Percentiles rank a stretch among this genome's conserved stretches.
These are phyloP conservation scores for Pelagophyceae sp. DNA, from an alignment of 352 stramenopile genomes.

Conservation along the genomic window DNA sequence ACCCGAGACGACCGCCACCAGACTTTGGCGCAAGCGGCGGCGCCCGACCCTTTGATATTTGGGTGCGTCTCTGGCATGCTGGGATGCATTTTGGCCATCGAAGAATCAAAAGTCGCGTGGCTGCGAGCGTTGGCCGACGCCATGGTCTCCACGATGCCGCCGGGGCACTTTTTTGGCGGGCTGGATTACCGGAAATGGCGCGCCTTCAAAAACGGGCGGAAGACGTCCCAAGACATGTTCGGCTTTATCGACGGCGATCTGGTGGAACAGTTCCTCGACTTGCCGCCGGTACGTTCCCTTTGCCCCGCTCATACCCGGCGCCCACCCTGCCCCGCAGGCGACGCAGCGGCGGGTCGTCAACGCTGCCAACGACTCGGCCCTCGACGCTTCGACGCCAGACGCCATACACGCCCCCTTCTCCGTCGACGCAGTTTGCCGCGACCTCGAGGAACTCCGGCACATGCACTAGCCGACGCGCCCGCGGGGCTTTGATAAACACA, in stretches of 20 bases:
- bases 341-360: not conserved
- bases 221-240: constrained; percentile 60
- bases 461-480: too few species aligned
- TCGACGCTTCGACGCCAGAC: not conserved
- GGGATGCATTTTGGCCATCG: constrained; percentile 76
- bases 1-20: constrained; percentile 20
- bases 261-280: constrained; percentile 85
- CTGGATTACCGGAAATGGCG: constrained; percentile 83
- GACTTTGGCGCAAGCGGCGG: constrained; percentile 20
- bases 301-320: too few species aligned
- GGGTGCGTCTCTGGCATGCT: constrained; percentile 90
- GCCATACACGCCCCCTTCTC: not conserved
- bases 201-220: constrained; percentile 72
- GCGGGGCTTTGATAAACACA: too few species aligned
- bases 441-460: not conserved
- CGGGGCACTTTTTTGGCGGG: constrained; percentile 77
- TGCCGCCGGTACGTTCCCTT: constrained; percentile 67
- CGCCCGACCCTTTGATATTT: constrained; percentile 75
- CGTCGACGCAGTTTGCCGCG: not conserved
- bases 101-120: constrained; percentile 79
- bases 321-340: too few species aligned
- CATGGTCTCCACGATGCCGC: constrained; percentile 65
- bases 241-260: constrained; percentile 93
- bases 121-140: constrained; percentile 32
- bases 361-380: not conserved